Evolutionary conservation across 768 basidiomycete genomes (phyloP).

Genomic region (Hirschioporus abietinus): DNA sequence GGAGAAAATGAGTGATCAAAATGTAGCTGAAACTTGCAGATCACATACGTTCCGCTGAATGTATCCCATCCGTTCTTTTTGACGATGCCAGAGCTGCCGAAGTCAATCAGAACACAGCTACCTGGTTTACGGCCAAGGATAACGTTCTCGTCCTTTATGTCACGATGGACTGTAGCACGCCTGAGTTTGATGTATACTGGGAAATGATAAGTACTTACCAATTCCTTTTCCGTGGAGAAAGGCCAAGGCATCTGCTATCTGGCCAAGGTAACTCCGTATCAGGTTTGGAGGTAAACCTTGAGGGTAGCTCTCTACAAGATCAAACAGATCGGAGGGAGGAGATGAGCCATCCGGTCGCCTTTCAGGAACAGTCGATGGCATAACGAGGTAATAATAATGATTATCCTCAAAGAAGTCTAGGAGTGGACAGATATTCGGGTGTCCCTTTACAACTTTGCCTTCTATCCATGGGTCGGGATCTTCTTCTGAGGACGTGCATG

Average conservation of each 20-base stretch:
- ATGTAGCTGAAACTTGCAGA: not conserved
- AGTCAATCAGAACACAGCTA: constrained; percentile 91
- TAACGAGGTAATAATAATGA: constrained; percentile 92
- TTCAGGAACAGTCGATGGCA: constrained; percentile 71
- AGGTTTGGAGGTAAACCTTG: constrained; percentile 72
- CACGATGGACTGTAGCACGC: constrained; percentile 71
- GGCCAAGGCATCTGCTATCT: constrained; percentile 84
- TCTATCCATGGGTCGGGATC: constrained; percentile 52
- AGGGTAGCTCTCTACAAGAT: constrained; percentile 87
- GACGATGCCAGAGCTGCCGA: constrained; percentile 86
- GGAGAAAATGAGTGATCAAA: constrained; percentile 7
- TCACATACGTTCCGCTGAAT: constrained; percentile 85
- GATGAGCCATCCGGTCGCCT: constrained; percentile 44
- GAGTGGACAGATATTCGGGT: constrained; percentile 92
- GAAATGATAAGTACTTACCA: constrained; percentile 42
- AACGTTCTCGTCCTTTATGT: constrained; percentile 97
- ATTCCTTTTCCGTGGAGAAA: constrained; percentile 93
- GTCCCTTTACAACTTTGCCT: constrained; percentile 72
- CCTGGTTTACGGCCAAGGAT: constrained; percentile 69
- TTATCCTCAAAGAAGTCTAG: constrained; percentile 96
- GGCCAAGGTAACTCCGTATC: constrained; percentile 82
- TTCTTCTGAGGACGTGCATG: constrained; percentile 16
- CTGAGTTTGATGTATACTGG: constrained; percentile 7
- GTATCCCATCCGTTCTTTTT: constrained; percentile 86
- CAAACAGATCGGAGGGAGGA: constrained; percentile 83